Evolutionary conservation across 225 moss, liverwort and hornwort species (phyloP), one percentile per base, ranked within the genome.

Genomic region (Polytrichum commune): DNA sequence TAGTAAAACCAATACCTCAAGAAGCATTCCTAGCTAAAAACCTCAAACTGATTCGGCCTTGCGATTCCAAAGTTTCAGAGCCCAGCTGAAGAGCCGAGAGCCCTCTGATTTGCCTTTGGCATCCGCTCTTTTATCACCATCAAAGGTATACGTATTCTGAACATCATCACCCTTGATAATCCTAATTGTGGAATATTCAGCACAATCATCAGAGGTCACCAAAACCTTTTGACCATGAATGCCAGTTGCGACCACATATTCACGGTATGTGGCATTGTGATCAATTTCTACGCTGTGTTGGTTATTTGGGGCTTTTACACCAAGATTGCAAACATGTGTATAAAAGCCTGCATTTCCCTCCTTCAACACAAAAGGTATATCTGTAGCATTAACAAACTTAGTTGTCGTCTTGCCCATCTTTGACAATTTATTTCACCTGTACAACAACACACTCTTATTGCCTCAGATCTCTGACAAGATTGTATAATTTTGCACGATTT

Each of bases 171-270:
- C 28, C 8, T 24, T 25, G 25, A 25, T 8, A 29, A 64, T 64
- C 19, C 1, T 64, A 27, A 64, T 64, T 0, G 29, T 64, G 64
- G 24, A 19, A 29, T 18, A 24, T 8, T 64, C 64, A 26, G 16
- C 27, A 29, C 64, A 64, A 64, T 64, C 64, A 29, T 64, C 64
- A 13, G 64, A 64, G 18, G 64, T 64, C 10, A 64, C 64, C 24
- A 64, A 3, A 19, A 64, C 2, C 28, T 29, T 64, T 6, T 64
- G 24, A 5, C 29, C 19, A 18, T 13, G 5, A 64, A 6, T 8
- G 19, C 29, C 13, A 29, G 64, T 64, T 19, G 19, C 64, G 1
- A 29, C 64, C 64, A 25, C 24, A 64, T 64, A 64, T 27, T 64
- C 64, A 19, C 64, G 64, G 28, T 64, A 64, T 7, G 64, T 64